These are phyloP conservation scores for Cryptococcus maquisensis DNA, from an alignment of 1,284 basidiomycete species.

Conservation along the genomic window DNA sequence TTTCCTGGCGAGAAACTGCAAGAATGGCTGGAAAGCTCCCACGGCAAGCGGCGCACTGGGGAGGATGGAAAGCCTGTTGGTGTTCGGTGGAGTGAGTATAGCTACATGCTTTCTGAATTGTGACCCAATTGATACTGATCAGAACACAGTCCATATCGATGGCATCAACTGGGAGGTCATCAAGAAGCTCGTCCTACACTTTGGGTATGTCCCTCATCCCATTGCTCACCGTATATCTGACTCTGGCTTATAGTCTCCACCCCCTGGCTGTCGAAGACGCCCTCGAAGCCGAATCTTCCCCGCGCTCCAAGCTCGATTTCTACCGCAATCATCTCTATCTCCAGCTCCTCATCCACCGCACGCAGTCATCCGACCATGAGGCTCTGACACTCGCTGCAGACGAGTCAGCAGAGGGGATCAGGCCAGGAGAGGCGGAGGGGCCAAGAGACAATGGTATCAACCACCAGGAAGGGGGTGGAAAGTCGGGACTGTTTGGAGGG, in stretches of 20 bases:
- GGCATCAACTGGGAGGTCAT: conserved; percentile 48
- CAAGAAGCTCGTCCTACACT: conserved; percentile 43
- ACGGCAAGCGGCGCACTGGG: conserved; percentile 24
- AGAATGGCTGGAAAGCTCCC: conserved; percentile 39
- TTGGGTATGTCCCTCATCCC: conserved; percentile 24
- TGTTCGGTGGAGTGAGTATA: conserved; percentile 42
- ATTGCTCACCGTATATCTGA: background rate
- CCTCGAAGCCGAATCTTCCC: conserved; percentile 38
- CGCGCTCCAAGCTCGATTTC: conserved; percentile 48
- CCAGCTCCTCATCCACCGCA: conserved; percentile 47
- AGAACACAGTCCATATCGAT: conserved; percentile 41
- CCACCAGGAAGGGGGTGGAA: conserved; percentile 1
- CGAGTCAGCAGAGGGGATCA: conserved; percentile 7
- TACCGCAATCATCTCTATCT: conserved; percentile 47
- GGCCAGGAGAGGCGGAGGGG: background rate
- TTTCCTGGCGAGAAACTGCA: conserved; percentile 39
- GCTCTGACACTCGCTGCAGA: conserved; percentile 20
- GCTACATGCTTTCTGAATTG: too few relatives aligned
- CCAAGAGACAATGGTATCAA: background rate
- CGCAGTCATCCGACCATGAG: conserved; percentile 31
- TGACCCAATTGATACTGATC: background rate
- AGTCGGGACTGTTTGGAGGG: background rate
- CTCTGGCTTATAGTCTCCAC: conserved; percentile 35
- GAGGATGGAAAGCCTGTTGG: conserved; percentile 35
- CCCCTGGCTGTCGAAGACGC: conserved; percentile 49